phyloP scores from a whole-genome alignment of 352 stramenopile genomes.

The Globisporangium cystogenes region DNA sequence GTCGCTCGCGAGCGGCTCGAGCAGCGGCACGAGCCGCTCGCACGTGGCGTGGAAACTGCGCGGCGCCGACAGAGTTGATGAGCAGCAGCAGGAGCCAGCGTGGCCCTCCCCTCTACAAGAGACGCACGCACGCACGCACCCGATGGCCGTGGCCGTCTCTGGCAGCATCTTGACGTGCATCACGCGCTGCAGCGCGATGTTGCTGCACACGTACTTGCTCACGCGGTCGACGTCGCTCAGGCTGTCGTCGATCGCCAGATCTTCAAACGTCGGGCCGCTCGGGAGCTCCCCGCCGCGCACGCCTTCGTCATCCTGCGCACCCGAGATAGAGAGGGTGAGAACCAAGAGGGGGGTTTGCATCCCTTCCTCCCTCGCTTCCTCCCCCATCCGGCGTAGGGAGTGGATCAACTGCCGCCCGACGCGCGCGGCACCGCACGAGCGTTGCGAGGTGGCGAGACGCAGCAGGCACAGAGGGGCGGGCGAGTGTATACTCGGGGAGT shows the following conservation, averaged over 20 bases:
- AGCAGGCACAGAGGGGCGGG: too few relatives aligned
- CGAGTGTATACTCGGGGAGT: not conserved
- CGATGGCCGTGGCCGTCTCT: conserved; percentile 78
- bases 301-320: conserved; percentile 20
- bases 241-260: conserved; percentile 98
- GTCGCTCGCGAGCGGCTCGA: conserved; percentile 82
- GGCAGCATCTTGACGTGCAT: conserved; percentile 97
- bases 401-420: too few relatives aligned
- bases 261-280: conserved; percentile 93
- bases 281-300: conserved; percentile 15
- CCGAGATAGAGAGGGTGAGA: not conserved
- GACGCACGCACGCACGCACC: conserved; percentile 22
- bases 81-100: too few relatives aligned
- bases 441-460: too few relatives aligned
- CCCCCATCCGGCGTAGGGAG: too few relatives aligned
- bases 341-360: not conserved
- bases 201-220: conserved; percentile 93
- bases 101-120: not conserved
- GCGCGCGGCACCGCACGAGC: not conserved
- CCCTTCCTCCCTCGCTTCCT: too few relatives aligned
- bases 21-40: conserved; percentile 87
- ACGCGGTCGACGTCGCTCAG: conserved; percentile 93
- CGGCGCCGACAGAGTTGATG: conserved; percentile 10
- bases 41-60: conserved; percentile 72
- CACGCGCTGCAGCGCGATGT: conserved; percentile 95